Conservation (phyloP, 306 rosid genomes). For the Prunus mongolica region DNA sequence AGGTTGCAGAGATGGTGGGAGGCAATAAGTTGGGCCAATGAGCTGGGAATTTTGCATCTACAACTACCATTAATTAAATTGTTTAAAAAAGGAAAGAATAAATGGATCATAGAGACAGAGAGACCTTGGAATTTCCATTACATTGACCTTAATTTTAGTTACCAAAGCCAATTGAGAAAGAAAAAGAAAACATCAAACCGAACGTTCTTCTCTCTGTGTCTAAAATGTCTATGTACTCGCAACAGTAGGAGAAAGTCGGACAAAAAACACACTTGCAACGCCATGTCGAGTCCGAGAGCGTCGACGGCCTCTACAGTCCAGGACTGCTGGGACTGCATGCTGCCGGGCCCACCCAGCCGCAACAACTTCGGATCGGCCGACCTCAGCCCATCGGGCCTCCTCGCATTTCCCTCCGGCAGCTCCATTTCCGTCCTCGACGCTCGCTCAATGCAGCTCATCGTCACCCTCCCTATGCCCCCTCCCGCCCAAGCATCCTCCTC, state of each 20-base stretch:
- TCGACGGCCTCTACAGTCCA: conserved; percentile 11
- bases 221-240: background rate
- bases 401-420: conserved; percentile 87
- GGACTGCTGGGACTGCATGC: conserved; percentile 82
- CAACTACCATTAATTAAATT: too few relatives aligned
- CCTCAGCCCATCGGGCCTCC: conserved; percentile 70
- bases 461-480: conserved; percentile 73
- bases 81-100: too few relatives aligned
- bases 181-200: background rate
- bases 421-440: conserved; percentile 77
- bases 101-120: background rate
- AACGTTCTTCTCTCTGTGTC: background rate
- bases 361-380: conserved; percentile 93
- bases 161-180: background rate
- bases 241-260: background rate
- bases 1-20: too few relatives aligned
- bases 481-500: conserved; percentile 31
- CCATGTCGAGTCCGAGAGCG: conserved; percentile 35
- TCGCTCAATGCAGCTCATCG: conserved; percentile 74
- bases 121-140: background rate
- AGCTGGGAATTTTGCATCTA: too few relatives aligned
- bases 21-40: too few relatives aligned
- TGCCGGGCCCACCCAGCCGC: conserved; percentile 87
- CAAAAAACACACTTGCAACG: background rate
- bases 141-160: background rate